Base-by-base conservation (phyloP, 208 protist species). In the Leptomonas pyrrhocoris region DNA sequence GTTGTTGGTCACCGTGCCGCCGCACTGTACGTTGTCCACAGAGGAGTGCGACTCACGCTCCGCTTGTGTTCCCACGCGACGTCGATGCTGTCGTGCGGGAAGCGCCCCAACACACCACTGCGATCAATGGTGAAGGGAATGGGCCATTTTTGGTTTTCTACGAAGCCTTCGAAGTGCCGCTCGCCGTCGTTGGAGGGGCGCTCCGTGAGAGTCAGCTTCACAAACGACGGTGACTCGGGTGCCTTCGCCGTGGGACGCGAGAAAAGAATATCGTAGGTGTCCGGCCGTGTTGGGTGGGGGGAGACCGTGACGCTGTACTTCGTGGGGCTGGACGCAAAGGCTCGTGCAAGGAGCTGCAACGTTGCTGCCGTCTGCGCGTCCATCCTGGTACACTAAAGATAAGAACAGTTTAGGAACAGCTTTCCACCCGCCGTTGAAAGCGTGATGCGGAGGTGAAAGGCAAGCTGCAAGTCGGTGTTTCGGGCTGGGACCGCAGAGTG, bases 301-400 rank as follows among this genome's bases (percentile, higher is more conserved):
- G 80, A 51, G 11, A 92, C 73, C n/a, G 81, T 77, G 30, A 85
- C 85, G 58, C 83, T 88, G 73, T 89, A 92, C 27, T 68, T 77
- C 19, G 76, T 79, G 2, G 79, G 54, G 16, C 78, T 56, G 5
- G 50, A 71, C 0, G 75, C 73, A 28, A 92, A 67, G 1, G 83
- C 86, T 43, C 68, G 59, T 7, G 86, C 78, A 11, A 92, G 61
- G 21, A 59, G 42, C 50, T 79, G 69, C 64, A 78, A 28, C 48
- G 67, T 68, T 27, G 43, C 31, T 12, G 59, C 63, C 0, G 48
- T 42, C 1, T 53, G 45, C 53, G 21, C 15, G 15, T 77, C 63
- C 71, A 77, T 77, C 2, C 3, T 27, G 19, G 19, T 2, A 12
- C 13, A 64, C 34, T 40, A 64, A 19, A 36, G 50, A 28, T 34